Conservation (phyloP, 2,329 filamentous ascomycete genomes). For the Aspergillus carbonarius region DNA sequence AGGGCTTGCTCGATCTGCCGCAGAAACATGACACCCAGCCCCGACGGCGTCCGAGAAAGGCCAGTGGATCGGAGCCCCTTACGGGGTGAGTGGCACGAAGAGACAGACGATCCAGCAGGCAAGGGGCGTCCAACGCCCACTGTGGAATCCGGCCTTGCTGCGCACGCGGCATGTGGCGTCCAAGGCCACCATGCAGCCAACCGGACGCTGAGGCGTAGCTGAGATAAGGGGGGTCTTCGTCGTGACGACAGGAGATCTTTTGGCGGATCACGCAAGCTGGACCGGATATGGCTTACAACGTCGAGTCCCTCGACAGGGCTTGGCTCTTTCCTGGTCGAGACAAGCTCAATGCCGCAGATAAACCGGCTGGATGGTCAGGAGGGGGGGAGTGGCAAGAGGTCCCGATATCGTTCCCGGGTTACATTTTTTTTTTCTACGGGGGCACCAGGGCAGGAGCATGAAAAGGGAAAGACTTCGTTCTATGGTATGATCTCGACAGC, state of each 20-base stretch:
- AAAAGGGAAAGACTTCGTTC: too few relatives aligned
- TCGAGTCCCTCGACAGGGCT: neutral
- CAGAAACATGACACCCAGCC: too few relatives aligned
- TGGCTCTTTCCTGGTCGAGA: neutral
- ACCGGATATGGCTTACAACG: neutral
- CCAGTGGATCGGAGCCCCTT: neutral
- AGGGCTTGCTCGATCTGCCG: too few relatives aligned
- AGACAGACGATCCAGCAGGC: neutral
- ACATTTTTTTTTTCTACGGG: too few relatives aligned
- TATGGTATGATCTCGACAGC: neutral
- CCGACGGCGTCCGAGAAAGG: too few relatives aligned
- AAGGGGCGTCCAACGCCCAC: neutral
- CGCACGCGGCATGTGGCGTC: neutral
- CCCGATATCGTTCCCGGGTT: too few relatives aligned
- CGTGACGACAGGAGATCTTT: neutral
- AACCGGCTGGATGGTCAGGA: too few relatives aligned
- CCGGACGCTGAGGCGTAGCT: neutral
- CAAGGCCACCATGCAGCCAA: neutral
- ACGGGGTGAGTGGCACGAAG: neutral
- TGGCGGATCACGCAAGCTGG: neutral
- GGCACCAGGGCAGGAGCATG: too few relatives aligned
- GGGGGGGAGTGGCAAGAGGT: too few relatives aligned
- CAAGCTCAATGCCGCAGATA: neutral
- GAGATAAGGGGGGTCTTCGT: neutral
- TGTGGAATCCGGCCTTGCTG: neutral